Base-by-base conservation (phyloP, 768 basidiomycete genomes). In the Aureoboletus auriporus region DNA sequence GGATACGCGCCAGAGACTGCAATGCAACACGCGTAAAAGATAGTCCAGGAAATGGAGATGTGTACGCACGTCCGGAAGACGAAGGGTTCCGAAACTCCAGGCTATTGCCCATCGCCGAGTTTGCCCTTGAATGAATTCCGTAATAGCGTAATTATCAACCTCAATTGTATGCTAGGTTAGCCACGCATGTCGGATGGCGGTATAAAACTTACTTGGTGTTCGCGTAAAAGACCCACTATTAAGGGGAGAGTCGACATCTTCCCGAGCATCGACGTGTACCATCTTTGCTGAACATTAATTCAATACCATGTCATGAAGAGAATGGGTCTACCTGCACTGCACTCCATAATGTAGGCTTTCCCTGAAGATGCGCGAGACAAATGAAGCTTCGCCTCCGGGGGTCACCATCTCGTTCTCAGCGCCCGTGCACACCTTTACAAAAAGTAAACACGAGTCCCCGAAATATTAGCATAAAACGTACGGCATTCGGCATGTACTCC, bases 201-300 rank as follows among this genome's bases (percentile, higher is more conserved):
- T 35, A 37, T 33, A 23, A 46, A n/a, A 7, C 70, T 16, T 51
- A 82, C 84, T 34, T 69, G 61, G 9, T 72, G 46, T 12, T 65
- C 55, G 31, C 75, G 75, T 17, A 96, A 68, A 1, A 75, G 62
- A 2, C 70, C 69, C 0, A 92, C 78, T 7, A 97, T 66, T 4
- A 78, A 67, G 0, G 67, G 63, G 2, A 97, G 73, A 3, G 91
- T 91, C 0, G 87, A 79, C 65, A 86, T 71, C 58, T 92, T 95
- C 4, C 95, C 95, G 0, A 97, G 75, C 79, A 97, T 86, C 5
- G 90, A 91, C 0, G 94, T 93, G 59, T 83, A 97, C 95, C 94
- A 97, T 39, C 90, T 44, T 42, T 17, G 11, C 43, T 13, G 42
- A 42, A 37, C 11, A 31, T 46, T 37, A 14, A 44, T 30, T 42